Base-by-base conservation (phyloP, 306 rosid genomes). In the Inga oerstediana region DNA sequence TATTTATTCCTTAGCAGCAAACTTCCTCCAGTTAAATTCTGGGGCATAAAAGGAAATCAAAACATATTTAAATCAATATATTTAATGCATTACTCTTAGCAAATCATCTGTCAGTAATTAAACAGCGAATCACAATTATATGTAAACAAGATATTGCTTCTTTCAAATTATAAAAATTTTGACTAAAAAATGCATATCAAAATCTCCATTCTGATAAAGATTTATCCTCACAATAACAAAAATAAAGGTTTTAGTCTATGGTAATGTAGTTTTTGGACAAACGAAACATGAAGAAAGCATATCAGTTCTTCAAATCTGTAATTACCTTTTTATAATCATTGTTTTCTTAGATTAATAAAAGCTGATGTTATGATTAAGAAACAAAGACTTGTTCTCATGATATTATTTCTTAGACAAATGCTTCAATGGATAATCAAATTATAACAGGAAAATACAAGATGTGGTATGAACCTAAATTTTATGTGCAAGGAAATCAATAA, bases 21-120 rank as follows among this genome's bases (percentile, higher is more conserved):
- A 84, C 90, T 87, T 72, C 99, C 99, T 83, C 98, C 98, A 35
- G 97, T 96, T 88, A 96, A 89, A 44, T 66, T 85, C 99, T 96
- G 95, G 86, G 86, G 64, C 64, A 61, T 71, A 80, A 84, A 82
- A 78, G 56, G 37, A 75, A 75, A 77, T 52, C 22, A 52, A 83
- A 83, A 77, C 59, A 58, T 52, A 84, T 66, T 78, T 32, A 75
- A 44, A 82, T 51, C 20, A 67, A 80, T 52, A 86, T 7, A 81
- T n/a, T 74, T 59, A 62, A 72, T 24, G 43, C 51, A 19, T 54
- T 52, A 35, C 48, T 24, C 78, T 65, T 77, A 46, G 74, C 64
- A 77, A 22, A 82, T 81, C 71, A 67, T 20, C 62, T 45, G 76
- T 72, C 48, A 44, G 35, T n/a, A 12, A 72, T 17, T 3, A 72